Evolutionary conservation across 2,329 filamentous ascomycete species (phyloP), one percentile per base, ranked within the genome.

Genomic region (Coleophoma crateriformis): DNA sequence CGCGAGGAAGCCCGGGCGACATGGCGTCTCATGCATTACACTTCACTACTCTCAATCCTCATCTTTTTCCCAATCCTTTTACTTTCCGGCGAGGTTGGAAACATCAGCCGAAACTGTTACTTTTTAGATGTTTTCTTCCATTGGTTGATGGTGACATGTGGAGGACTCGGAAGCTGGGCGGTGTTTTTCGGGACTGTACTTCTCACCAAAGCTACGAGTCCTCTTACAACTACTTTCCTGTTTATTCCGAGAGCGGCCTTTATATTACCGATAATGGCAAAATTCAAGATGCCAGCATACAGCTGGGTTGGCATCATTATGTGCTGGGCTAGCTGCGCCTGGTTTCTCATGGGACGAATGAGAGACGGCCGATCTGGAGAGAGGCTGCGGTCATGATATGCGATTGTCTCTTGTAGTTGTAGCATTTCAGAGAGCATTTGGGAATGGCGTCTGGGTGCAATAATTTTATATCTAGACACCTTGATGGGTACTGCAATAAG

Each of bases 41-140:
- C 69, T 1, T 78, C 75, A 3, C 55, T 74, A 3, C 64, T 79
- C 22, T 72, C 74, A 3, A 68, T 79, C 39, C 54, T 74, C 32
- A 60, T 78, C 2, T 68, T 78, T 38, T 67, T 71, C 1, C 76
- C 76, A 1, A 67, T 78, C 40, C 68, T 76, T 17, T 58, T 78
- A 22, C 53, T 79, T 15, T 74, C 71, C 2, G 76, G 76, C 33
- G 76, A 78, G 47, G 56, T 76, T 2, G 59, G 62, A 5, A 67
- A 73, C 49, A 76, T 79, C 33, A 66, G 67, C 47, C 69, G 72
- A 15, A 78, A 78, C 52, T 76, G 76, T 49, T 77, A 77, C 48
- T 74, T 77, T 61, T 67, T 79, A 11, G 76, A 79, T 50, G 72
- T 78, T 1, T 74, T 74, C 2, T 79, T 74, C 60, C 77, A 78